Conservation (phyloP, 2,329 filamentous ascomycete genomes). For the Cladobotryum mycophilum region DNA sequence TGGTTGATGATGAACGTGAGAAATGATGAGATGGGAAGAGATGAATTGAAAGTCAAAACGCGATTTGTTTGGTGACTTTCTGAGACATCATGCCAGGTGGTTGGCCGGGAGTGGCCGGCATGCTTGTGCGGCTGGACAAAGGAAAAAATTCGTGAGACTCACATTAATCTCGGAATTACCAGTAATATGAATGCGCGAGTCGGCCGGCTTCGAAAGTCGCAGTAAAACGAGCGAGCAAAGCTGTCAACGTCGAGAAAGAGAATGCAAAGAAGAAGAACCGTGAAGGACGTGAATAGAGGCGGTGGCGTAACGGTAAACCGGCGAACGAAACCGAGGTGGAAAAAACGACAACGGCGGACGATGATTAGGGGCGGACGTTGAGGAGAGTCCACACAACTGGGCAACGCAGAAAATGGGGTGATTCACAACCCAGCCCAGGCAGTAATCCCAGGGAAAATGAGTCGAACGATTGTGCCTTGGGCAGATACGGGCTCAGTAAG, state of each 20-base stretch:
- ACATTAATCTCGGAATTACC: constrained; percentile 27
- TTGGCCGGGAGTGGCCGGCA: constrained; percentile 24
- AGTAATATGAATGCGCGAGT: constrained; percentile 10
- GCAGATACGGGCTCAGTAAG: constrained; percentile 4
- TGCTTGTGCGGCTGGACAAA: constrained; percentile 22
- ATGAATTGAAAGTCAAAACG: background rate
- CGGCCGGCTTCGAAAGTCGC: background rate
- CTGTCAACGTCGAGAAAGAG: background rate
- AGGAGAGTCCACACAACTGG: background rate
- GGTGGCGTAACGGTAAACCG: background rate
- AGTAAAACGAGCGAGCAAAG: background rate
- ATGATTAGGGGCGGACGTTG: background rate
- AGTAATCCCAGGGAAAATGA: constrained; percentile 8
- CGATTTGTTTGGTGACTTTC: constrained; percentile 1
- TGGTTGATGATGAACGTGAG: background rate
- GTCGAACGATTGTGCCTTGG: constrained; percentile 5
- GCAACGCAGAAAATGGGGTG: constrained; percentile 2
- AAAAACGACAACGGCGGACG: background rate
- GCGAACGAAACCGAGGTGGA: background rate
- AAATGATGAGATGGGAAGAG: background rate
- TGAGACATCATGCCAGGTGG: constrained; percentile 20
- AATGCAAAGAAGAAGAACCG: background rate
- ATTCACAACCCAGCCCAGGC: constrained; percentile 8
- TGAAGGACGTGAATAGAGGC: background rate
- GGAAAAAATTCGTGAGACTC: constrained; percentile 24